These are phyloP conservation scores for Phyllosticta ampelicida DNA, from an alignment of 2,329 filamentous ascomycete species.

Conservation along the genomic window DNA sequence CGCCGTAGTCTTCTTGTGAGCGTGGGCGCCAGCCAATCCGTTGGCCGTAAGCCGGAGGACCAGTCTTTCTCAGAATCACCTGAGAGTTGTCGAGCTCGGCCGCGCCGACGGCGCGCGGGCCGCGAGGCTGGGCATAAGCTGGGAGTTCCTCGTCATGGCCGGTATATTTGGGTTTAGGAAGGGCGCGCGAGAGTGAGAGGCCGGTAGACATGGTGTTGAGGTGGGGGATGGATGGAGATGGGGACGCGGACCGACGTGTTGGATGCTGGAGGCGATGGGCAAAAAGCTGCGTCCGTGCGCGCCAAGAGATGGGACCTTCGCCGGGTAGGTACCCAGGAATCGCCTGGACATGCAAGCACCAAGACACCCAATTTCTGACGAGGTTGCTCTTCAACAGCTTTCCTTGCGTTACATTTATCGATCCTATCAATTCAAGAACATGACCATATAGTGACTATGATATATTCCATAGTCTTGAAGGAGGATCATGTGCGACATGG, in stretches of 20 bases:
- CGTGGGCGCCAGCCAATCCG: constrained; percentile 86
- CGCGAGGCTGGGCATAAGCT: constrained; percentile 59
- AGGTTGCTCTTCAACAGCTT: no score
- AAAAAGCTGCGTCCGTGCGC: neutral
- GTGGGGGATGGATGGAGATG: constrained; percentile 2
- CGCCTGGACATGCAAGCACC: neutral
- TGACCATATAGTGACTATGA: no score
- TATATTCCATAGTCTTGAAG: no score
- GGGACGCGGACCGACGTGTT: neutral
- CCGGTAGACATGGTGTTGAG: constrained; percentile 23
- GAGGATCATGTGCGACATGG: no score
- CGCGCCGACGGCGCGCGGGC: constrained; percentile 70
- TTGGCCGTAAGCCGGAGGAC: constrained; percentile 79
- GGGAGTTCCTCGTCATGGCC: constrained; percentile 79
- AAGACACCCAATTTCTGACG: neutral
- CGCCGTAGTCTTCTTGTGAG: constrained; percentile 80
- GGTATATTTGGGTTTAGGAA: constrained; percentile 85
- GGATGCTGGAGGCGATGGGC: neutral
- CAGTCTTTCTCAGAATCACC: constrained; percentile 57
- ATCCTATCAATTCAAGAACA: no score
- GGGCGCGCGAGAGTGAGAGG: constrained; percentile 64
- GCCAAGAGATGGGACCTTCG: neutral
- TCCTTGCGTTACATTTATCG: no score
- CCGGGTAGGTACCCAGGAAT: no score
- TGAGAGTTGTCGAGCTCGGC: constrained; percentile 76